Evolutionary conservation across 495 filamentous ascomycete species (phyloP).

Genomic region (Amphirosellinia nigrospora): DNA sequence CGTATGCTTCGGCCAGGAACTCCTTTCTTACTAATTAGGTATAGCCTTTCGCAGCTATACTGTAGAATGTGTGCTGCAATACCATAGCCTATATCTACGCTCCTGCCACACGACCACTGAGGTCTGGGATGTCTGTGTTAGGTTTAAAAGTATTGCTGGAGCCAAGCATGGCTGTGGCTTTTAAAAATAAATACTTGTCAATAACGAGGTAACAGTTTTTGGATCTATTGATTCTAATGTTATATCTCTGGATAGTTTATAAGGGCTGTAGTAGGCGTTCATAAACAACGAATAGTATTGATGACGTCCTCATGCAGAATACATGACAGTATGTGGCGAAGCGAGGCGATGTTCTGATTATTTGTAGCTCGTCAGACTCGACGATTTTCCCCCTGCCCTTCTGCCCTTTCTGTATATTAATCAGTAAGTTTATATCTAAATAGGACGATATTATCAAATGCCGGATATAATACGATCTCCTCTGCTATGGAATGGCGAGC

Average conservation of each 20-base stretch:
- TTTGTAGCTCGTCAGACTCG: not conserved
- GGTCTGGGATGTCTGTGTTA: constrained; percentile 35
- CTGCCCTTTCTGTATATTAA: no score
- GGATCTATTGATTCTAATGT: not conserved
- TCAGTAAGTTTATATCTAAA: no score
- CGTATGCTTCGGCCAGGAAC: constrained; percentile 47
- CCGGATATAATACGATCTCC: constrained; percentile 74
- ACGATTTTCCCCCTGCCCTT: not conserved
- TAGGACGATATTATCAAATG: no score
- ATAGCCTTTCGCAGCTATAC: constrained; percentile 54
- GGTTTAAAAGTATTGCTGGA: constrained; percentile 53
- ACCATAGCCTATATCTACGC: constrained; percentile 52
- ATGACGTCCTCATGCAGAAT: not conserved
- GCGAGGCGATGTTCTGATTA: not conserved
- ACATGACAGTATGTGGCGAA: not conserved
- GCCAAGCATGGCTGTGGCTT: constrained; percentile 25
- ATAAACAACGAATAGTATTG: not conserved
- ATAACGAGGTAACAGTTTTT: not conserved
- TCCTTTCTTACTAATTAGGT: constrained; percentile 56
- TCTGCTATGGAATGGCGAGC: constrained; percentile 70
- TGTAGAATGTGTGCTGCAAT: constrained; percentile 60
- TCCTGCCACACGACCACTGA: constrained; percentile 44
- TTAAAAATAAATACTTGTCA: not conserved
- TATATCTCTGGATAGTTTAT: not conserved
- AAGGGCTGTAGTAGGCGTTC: not conserved